phyloP scores from a whole-genome alignment of 1,284 basidiomycete species.

The Ceratobasidium sp. region DNA sequence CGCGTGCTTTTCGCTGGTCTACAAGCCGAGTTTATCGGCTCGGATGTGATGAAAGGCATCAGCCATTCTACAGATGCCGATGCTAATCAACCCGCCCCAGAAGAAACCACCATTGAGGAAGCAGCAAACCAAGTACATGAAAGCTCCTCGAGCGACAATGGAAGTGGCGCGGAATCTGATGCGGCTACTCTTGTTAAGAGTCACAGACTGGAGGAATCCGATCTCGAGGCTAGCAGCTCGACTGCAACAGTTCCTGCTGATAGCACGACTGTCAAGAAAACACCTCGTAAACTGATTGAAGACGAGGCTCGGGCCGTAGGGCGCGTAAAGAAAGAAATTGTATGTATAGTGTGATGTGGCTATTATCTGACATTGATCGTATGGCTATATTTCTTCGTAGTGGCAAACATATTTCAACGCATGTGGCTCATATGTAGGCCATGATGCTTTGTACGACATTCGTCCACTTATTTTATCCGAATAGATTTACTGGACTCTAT shows the following conservation, averaged over 20 bases:
- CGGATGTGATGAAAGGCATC: constrained; percentile 72
- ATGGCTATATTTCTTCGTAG: background rate
- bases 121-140: constrained; percentile 52
- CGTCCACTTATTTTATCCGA: constrained; percentile 45
- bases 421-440: constrained; percentile 59
- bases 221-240: constrained; percentile 19
- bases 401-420: constrained; percentile 84
- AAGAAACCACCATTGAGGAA: constrained; percentile 47
- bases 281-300: constrained; percentile 86
- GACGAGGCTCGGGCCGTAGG: constrained; percentile 91
- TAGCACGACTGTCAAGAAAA: constrained; percentile 55
- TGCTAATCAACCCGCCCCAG: constrained; percentile 50
- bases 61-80: constrained; percentile 68
- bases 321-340: constrained; percentile 74
- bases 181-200: constrained; percentile 28
- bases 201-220: constrained; percentile 22
- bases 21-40: constrained; percentile 71
- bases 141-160: constrained; percentile 56
- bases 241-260: constrained; percentile 52
- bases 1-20: constrained; percentile 79
- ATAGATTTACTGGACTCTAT: constrained; percentile 75
- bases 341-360: background rate
- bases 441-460: background rate
- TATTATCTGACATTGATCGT: too few relatives aligned
- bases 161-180: constrained; percentile 40